Base-by-base conservation (phyloP, 208 protist genomes). In the Lotmaria passim region DNA sequence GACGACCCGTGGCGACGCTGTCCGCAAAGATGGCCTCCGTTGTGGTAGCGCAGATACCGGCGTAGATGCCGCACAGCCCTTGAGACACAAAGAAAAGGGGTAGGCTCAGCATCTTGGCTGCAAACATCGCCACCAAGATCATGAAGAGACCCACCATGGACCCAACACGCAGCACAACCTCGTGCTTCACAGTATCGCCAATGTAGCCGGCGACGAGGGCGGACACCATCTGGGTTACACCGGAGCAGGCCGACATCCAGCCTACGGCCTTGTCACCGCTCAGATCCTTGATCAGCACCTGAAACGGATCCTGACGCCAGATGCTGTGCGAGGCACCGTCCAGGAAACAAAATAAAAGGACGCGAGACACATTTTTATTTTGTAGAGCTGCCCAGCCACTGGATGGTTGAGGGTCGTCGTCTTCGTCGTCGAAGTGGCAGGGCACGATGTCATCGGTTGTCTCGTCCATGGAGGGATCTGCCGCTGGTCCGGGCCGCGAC, bases 21-120 rank as follows among this genome's bases (percentile, higher is more conserved):
- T 87, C 78, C 15, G 82, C 83, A 64, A 86, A 87, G 11, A 91
- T 28, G 5, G 78, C 73, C 61, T 88, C 82, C 24, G 63, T 75
- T 33, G 71, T 57, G 10, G 86, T 87, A 10, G 78, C 47, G 3
- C 58, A 53, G 21, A 89, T 62, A 21, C 79, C 81, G 0, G 56
- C 31, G 58, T 84, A 87, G 34, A 69, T 28, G 14, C 85, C 79
- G 63, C 73, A 86, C 11, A 86, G n/a, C 23, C n/a, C 64, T 52
- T 77, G 72, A 10, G 71, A 73, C 0, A 74, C 31, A 59, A 68
- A 59, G 58, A 79, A 64, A 17, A 53, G 26, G 15, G 56, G 14
- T 15, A 82, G 30, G 21, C 26, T 58, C 3, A 56, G 52, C 4
- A 19, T 14, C 55, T 33, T 17, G 21, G 67, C 39, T 10, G 58